phyloP scores from a whole-genome alignment of 352 stramenopile species.

The Phytophthora lateralis region DNA sequence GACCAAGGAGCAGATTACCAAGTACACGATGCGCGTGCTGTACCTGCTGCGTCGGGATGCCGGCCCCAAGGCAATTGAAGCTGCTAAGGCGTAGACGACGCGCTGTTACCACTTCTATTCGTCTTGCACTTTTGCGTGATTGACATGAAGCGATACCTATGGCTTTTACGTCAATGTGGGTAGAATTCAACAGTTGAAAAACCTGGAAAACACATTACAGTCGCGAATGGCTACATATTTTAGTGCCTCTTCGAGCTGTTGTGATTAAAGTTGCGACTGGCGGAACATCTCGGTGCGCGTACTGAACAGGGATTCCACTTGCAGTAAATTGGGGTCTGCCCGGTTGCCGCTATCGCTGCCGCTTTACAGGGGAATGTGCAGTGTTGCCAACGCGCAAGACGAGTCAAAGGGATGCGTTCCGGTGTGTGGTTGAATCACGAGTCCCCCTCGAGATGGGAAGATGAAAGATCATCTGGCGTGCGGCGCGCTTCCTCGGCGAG shows the following conservation, averaged over 20 bases:
- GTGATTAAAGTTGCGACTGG: not conserved
- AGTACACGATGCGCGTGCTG: constrained; percentile 75
- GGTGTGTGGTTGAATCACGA: constrained; percentile 7
- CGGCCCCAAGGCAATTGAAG: constrained; percentile 30
- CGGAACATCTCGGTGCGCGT: not conserved
- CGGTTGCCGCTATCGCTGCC: too few relatives aligned
- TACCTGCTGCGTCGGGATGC: constrained; percentile 61
- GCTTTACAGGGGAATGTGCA: not conserved
- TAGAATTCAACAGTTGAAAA: too few relatives aligned
- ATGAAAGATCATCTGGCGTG: constrained; percentile 17
- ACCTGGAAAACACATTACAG: too few relatives aligned
- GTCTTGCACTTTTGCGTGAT: constrained; percentile 2
- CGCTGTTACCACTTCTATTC: constrained; percentile 3
- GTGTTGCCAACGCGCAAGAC: not conserved
- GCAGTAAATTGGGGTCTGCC: too few relatives aligned
- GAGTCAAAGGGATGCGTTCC: not conserved
- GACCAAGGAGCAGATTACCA: constrained; percentile 86
- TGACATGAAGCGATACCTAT: not conserved
- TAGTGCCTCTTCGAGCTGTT: not conserved
- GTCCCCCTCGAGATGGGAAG: constrained; percentile 4
- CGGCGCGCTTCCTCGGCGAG: not conserved
- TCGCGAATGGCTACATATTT: not conserved
- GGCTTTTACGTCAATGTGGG: not conserved
- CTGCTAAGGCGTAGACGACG: constrained; percentile 31
- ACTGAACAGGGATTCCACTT: too few relatives aligned